Conservation (phyloP, 768 basidiomycete genomes). For the Chiua virens region DNA sequence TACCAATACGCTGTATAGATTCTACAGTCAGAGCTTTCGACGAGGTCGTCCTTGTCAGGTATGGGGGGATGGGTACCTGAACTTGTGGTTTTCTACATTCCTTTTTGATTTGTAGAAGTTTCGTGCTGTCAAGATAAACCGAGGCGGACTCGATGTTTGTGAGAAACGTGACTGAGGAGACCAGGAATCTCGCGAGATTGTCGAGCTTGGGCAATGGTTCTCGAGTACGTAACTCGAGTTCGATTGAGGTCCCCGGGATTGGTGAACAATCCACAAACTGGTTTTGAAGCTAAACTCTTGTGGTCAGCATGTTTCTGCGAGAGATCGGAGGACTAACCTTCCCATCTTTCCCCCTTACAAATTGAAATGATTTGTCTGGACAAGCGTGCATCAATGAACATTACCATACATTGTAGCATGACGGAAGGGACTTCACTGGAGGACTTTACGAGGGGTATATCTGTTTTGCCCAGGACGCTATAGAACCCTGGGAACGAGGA, state of each 20-base stretch:
- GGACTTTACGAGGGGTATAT: conserved; percentile 13
- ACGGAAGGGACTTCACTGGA: background rate
- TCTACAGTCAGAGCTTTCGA: background rate
- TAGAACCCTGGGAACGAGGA: too few relatives aligned
- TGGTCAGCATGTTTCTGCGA: background rate
- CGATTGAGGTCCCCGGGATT: conserved; percentile 6
- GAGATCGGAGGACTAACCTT: background rate
- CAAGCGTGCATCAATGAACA: background rate
- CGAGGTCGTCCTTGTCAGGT: background rate
- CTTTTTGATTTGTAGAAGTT: conserved; percentile 2
- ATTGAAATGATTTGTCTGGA: conserved; percentile 14
- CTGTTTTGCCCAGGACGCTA: conserved; percentile 16
- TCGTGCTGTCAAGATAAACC: background rate
- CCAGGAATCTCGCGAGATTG: too few relatives aligned
- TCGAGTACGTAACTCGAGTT: conserved; percentile 5
- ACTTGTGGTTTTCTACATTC: background rate
- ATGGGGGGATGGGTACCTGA: background rate
- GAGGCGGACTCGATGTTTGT: conserved; percentile 1
- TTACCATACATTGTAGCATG: background rate
- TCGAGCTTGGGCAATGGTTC: too few relatives aligned
- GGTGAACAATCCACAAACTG: background rate
- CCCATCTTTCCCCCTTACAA: conserved; percentile 4
- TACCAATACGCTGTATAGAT: conserved; percentile 9
- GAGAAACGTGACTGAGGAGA: too few relatives aligned
- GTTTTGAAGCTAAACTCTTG: conserved; percentile 4